Evolutionary conservation across 169 alveolate genomes (phyloP).

Genomic region (Theileria equi): DNA sequence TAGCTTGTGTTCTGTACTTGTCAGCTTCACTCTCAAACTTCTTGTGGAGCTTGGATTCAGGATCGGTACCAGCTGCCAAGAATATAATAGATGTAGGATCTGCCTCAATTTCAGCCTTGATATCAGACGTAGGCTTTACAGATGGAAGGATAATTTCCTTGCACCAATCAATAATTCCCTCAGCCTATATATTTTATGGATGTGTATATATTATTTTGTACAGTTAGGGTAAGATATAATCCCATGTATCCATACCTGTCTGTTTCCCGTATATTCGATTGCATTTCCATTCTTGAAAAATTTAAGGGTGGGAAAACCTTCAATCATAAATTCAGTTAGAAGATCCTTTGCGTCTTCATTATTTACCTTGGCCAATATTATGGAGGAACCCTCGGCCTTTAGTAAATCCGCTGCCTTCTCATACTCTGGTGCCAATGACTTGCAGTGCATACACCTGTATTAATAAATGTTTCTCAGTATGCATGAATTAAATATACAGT

Average conservation of each 20-base stretch:
- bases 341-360: slow-evolving; percentile 78
- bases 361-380: slow-evolving; percentile 86
- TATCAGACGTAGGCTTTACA: slow-evolving; percentile 31
- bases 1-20: slow-evolving; percentile 61
- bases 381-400: slow-evolving; percentile 72
- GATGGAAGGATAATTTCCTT: slow-evolving; percentile 68
- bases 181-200: slow-evolving; percentile 18
- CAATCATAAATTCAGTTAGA: slow-evolving; percentile 80
- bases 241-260: slow-evolving; percentile 49
- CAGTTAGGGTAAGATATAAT: not conserved
- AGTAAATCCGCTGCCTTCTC: slow-evolving; percentile 86
- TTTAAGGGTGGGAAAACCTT: slow-evolving; percentile 90
- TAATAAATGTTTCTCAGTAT: too few relatives aligned
- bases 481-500: too few relatives aligned
- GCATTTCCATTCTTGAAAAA: slow-evolving; percentile 80
- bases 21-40: slow-evolving; percentile 66
- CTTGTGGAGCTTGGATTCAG: too few relatives aligned
- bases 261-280: slow-evolving; percentile 66
- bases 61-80: too few relatives aligned
- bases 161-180: slow-evolving; percentile 69
- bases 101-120: slow-evolving; percentile 25
- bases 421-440: slow-evolving; percentile 90
- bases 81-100: slow-evolving; percentile 50
- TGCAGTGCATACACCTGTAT: slow-evolving; percentile 87
- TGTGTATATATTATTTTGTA: not conserved